These are phyloP conservation scores for Yamadazyma aaseri DNA, from an alignment of 1,139 yeast genomes.

Conservation along the genomic window DNA sequence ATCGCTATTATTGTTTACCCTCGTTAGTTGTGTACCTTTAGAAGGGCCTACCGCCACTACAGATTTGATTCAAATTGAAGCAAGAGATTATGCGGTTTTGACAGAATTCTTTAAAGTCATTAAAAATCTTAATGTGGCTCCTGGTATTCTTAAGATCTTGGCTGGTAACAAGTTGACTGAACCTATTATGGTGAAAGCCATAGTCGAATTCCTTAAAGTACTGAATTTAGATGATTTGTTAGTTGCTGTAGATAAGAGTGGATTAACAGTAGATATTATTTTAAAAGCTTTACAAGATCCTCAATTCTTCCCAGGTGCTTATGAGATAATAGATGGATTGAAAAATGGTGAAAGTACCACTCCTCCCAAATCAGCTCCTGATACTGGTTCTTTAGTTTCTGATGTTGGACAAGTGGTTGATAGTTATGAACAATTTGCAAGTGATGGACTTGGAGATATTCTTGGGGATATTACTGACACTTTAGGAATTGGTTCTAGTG, in stretches of 20 bases:
- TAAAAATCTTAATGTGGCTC: slow-evolving; percentile 24
- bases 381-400: slow-evolving; percentile 15
- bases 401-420: slow-evolving; percentile 12
- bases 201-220: slow-evolving; percentile 24
- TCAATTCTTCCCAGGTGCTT: slow-evolving; percentile 26
- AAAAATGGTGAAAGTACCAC: slow-evolving; percentile 17
- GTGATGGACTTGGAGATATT: slow-evolving; percentile 14
- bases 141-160: slow-evolving; percentile 21
- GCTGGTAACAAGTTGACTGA: slow-evolving; percentile 17
- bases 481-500: slow-evolving; percentile 15
- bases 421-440: slow-evolving; percentile 7
- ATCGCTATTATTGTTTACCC: slow-evolving; percentile 1
- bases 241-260: slow-evolving; percentile 29
- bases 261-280: slow-evolving; percentile 26
- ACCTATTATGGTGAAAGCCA: slow-evolving; percentile 22
- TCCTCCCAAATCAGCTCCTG: slow-evolving; percentile 12
- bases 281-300: slow-evolving; percentile 27
- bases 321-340: slow-evolving; percentile 18
- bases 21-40: slow-evolving; percentile 3
- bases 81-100: slow-evolving; percentile 16
- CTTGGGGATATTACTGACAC: slow-evolving; percentile 10
- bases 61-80: not conserved
- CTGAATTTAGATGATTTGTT: slow-evolving; percentile 26
- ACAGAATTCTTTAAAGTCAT: slow-evolving; percentile 21
- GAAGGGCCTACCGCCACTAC: slow-evolving; percentile 1